A percentile compares a stretch with the other conserved stretches of the same genome.
Evolutionary conservation across 805 yeast species (phyloP).

Genomic region (Metschnikowia peoriensis): DNA sequence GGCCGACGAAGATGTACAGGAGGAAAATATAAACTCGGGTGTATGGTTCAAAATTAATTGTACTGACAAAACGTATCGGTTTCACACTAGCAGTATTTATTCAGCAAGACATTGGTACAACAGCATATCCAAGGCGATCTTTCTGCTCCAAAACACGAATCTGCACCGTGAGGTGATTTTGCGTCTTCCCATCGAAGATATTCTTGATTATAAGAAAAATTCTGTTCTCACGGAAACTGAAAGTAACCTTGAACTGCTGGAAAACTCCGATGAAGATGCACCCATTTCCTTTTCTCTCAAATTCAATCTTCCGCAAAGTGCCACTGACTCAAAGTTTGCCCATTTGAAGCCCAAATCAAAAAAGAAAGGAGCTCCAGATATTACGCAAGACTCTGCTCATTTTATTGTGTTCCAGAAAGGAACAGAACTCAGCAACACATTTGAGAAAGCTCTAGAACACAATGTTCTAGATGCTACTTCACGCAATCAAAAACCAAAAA

Average conservation of each 20-base stretch:
- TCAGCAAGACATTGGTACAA: constrained; percentile 83
- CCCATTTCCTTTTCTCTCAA: constrained; percentile 50
- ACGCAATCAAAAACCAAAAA: not conserved
- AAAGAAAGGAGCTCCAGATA: not conserved
- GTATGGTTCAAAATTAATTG: constrained; percentile 61
- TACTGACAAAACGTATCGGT: constrained; percentile 55
- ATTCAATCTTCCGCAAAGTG: constrained; percentile 35
- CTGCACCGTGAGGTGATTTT: constrained; percentile 69
- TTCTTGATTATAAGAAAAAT: constrained; percentile 59
- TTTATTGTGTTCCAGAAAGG: constrained; percentile 64
- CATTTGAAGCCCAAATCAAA: constrained; percentile 8
- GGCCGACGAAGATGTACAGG: constrained; percentile 19
- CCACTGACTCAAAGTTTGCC: constrained; percentile 4
- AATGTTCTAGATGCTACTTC: constrained; percentile 2
- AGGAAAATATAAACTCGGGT: constrained; percentile 30
- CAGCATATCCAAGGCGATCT: constrained; percentile 69
- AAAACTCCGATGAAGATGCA: constrained; percentile 18
- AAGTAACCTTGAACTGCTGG: not conserved
- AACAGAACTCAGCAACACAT: constrained; percentile 36
- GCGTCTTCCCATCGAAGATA: constrained; percentile 69
- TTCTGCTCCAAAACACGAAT: constrained; percentile 59
- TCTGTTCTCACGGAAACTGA: constrained; percentile 42
- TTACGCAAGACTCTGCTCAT: constrained; percentile 32
- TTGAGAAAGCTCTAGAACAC: constrained; percentile 28
- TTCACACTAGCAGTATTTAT: constrained; percentile 69